Evolutionary conservation across 345 rosid genomes (phyloP), one percentile per base, ranked within the genome.

Genomic region (Aquilaria malaccensis): DNA sequence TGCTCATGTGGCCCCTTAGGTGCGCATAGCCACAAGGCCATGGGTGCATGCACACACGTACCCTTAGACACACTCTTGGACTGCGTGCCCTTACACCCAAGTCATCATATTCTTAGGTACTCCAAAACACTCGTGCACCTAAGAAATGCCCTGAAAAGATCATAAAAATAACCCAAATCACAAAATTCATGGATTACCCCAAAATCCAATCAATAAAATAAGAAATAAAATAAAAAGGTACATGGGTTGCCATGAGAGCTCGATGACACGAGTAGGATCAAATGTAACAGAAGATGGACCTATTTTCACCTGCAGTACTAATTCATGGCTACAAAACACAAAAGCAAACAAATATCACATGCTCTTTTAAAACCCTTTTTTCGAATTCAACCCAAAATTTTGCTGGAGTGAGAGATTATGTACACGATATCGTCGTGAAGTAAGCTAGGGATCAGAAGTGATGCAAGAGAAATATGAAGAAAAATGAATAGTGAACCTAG

Each of bases 201-300:
- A 37, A 37, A 37, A 4, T 58, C 5, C 32, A 5, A 6, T 2
- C 11, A 2, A 33, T 3, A 62, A 22, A 11, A 59, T 32, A 47
- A n/a, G 0, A 59, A 30, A 14, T 1, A 64, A 59, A 13, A 54
- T 30, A 37, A 60, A 12, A 37, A 51, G 22, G 41, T 57, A 87
- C 98, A 97, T 83, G 51, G 98, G 98, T 32, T 47, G 68, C 98
- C 96, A 89, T 6, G 97, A 89, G 69, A 93, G 89, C 72, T 84
- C 92, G 67, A 85, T 83, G 68, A 89, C 98, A 46, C 78, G 81
- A 50, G 88, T 74, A 33, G 98, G 98, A 79, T 93, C 96, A 67
- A 89, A 87, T 1, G 54, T 57, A 45, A 65, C 54, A 11, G 86
- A 74, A 30, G 75, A 72, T 10, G 61, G 67, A 56, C 76, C 72